Percentiles rank a stretch among this genome's conserved stretches.
These are phyloP conservation scores for Pseudogymnoascus sp. DNA, from an alignment of 2,329 filamentous ascomycete species.

Conservation along the genomic window DNA sequence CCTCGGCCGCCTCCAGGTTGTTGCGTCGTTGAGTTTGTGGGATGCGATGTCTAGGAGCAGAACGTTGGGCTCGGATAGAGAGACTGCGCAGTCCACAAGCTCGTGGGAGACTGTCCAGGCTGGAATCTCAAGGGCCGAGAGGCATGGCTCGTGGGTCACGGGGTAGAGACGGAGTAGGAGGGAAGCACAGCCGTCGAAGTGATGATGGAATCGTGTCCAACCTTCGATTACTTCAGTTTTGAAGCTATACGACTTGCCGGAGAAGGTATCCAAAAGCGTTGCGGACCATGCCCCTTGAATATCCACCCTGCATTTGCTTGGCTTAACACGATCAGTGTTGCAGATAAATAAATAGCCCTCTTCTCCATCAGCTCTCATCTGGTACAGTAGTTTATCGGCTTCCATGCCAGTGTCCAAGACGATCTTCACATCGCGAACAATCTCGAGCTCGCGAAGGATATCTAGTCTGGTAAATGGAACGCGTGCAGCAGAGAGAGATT, in stretches of 20 bases:
- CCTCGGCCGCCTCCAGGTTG: conserved; percentile 20
- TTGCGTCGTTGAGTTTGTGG: conserved; percentile 21
- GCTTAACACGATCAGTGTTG: conserved; percentile 25
- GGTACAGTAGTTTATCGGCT: conserved; percentile 24
- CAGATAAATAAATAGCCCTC: conserved; percentile 29
- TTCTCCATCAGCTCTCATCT: conserved; percentile 27
- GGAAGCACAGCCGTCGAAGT: conserved; percentile 28
- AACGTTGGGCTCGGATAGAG: conserved; percentile 28
- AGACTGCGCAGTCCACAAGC: conserved; percentile 10
- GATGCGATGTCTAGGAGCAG: conserved; percentile 28
- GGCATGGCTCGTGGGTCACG: neutral
- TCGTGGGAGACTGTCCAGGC: neutral
- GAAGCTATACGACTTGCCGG: conserved; percentile 16
- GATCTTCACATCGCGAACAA: conserved; percentile 23
- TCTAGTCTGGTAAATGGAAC: conserved; percentile 20
- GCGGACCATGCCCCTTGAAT: conserved; percentile 26
- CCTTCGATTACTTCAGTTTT: conserved; percentile 12
- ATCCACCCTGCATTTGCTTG: conserved; percentile 19
- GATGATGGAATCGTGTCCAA: conserved; percentile 24
- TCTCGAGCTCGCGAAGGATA: conserved; percentile 21
- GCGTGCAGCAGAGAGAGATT: neutral
- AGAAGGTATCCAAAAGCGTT: conserved; percentile 26
- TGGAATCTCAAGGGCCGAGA: neutral
- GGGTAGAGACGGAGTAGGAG: conserved; percentile 24
- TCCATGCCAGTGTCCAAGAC: conserved; percentile 11